Conservation (phyloP, 1,284 basidiomycete genomes). For the Trametes hirsuta region DNA sequence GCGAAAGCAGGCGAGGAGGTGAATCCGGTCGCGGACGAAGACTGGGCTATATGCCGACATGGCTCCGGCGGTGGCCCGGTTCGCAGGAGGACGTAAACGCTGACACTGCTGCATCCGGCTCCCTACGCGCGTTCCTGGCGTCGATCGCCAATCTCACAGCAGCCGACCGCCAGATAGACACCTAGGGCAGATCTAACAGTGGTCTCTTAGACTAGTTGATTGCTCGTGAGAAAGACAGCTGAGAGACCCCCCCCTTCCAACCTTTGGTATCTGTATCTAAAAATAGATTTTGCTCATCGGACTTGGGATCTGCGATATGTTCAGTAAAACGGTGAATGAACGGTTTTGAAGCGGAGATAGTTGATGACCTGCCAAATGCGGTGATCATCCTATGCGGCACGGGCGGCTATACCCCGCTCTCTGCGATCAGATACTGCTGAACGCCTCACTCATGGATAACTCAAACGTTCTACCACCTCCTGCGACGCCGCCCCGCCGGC, state of each 20-base stretch:
- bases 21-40: background rate
- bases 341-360: too few species aligned
- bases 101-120: background rate
- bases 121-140: constrained; percentile 2
- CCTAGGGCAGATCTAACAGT: too few species aligned
- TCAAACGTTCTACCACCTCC: background rate
- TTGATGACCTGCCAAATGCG: background rate
- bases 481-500: background rate
- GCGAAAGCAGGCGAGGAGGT: background rate
- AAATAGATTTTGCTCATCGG: too few species aligned
- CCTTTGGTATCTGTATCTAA: too few species aligned
- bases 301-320: too few species aligned
- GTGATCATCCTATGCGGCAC: background rate
- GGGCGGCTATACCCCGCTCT: too few species aligned
- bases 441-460: too few species aligned
- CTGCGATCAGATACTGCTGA: too few species aligned
- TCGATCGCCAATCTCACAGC: background rate
- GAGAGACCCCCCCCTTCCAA: too few species aligned
- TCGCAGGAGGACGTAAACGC: constrained; percentile 1
- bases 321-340: too few species aligned
- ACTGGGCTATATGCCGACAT: background rate
- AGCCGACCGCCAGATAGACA: background rate
- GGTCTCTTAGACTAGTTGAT: too few species aligned
- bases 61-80: background rate
- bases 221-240: too few species aligned